These are phyloP conservation scores for Prototheca wickerhamii DNA, from an alignment of 163 green algal species.

Conservation along the genomic window DNA sequence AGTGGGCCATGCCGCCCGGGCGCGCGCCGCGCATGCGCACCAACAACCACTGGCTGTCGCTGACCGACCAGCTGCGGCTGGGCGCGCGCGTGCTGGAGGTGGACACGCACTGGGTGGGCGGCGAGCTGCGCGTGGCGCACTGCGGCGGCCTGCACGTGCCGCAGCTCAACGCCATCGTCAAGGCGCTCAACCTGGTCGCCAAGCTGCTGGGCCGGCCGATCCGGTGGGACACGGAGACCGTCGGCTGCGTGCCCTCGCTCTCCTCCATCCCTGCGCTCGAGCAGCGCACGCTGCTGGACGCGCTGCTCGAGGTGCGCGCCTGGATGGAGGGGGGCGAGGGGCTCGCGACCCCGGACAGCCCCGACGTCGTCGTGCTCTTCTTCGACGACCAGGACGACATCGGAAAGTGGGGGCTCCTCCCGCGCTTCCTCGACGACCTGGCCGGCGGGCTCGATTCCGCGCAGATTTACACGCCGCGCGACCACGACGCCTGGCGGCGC, in stretches of 20 bases:
- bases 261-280: constrained; percentile 49
- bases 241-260: constrained; percentile 61
- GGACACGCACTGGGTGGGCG: constrained; percentile 56
- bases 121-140: constrained; percentile 57
- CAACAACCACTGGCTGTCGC: constrained; percentile 61
- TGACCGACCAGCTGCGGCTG: constrained; percentile 71
- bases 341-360: too few species aligned
- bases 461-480: not conserved
- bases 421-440: not conserved
- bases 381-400: constrained; percentile 53
- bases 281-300: constrained; percentile 41
- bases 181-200: constrained; percentile 43
- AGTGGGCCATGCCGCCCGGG: constrained; percentile 32
- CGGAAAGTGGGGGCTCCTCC: constrained; percentile 24
- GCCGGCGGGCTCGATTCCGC: not conserved
- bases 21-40: constrained; percentile 40
- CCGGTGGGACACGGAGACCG: constrained; percentile 67
- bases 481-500: not conserved
- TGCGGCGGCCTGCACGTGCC: constrained; percentile 60
- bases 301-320: constrained; percentile 37
- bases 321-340: constrained; percentile 44
- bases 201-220: constrained; percentile 45
- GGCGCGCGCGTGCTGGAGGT: constrained; percentile 65
- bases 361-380: constrained; percentile 49
- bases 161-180: constrained; percentile 41